Percentiles rank a stretch among this genome's conserved stretches.
Conservation (phyloP, 129 eudicot genomes). For the Flaveria trinervia region DNA sequence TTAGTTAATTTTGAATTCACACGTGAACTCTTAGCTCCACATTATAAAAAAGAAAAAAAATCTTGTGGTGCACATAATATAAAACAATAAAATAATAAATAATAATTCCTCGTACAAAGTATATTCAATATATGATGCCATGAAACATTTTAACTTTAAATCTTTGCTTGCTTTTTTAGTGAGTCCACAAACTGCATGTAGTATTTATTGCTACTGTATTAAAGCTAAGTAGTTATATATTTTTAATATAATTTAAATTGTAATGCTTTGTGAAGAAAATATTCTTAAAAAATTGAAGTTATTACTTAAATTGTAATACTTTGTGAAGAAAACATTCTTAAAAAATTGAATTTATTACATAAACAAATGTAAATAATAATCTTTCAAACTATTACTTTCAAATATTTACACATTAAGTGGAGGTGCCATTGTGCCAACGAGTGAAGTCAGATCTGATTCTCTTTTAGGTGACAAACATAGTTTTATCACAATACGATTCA, state of each 20-base stretch:
- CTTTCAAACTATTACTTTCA: no score
- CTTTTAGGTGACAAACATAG: slow-evolving; percentile 30
- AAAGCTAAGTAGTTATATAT: not conserved
- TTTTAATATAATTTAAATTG: not conserved
- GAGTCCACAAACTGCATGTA: no score
- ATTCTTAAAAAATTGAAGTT: not conserved
- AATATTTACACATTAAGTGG: not conserved
- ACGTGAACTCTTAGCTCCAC: no score
- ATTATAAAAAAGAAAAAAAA: no score
- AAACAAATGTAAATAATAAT: not conserved
- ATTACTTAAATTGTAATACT: not conserved
- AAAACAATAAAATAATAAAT: no score
- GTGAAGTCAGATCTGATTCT: slow-evolving; percentile 37
- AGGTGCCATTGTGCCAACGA: not conserved
- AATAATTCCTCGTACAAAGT: no score
- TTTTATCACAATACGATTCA: slow-evolving; percentile 14
- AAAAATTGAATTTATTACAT: not conserved
- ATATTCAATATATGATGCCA: no score
- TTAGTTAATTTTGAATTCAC: no score
- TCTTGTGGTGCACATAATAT: no score
- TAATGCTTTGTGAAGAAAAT: not conserved
- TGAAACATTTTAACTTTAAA: no score
- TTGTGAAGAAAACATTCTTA: not conserved
- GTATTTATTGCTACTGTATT: not conserved
- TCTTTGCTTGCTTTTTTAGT: no score